These are phyloP conservation scores for Phytophthora nicotianae DNA, from an alignment of 352 stramenopile genomes.

Conservation along the genomic window DNA sequence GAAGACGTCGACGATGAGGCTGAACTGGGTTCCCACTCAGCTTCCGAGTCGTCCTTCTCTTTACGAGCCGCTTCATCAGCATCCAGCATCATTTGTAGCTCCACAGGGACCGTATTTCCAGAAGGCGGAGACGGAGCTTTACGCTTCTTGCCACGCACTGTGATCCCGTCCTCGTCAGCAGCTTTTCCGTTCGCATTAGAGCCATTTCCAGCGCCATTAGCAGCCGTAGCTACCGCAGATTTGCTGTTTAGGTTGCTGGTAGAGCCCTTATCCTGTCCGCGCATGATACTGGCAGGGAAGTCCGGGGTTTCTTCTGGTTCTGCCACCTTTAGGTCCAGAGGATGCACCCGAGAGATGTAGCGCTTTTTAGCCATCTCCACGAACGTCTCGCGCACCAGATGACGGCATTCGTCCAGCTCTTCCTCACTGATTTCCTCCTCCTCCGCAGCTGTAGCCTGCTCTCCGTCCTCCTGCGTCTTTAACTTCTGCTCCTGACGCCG, in stretches of 20 bases:
- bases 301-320: slow-evolving; percentile 65
- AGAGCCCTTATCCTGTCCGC: slow-evolving; percentile 43
- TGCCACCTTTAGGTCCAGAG: slow-evolving; percentile 75
- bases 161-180: slow-evolving; percentile 69
- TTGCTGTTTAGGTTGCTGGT: slow-evolving; percentile 28
- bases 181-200: slow-evolving; percentile 18
- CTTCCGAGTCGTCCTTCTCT: slow-evolving; percentile 58
- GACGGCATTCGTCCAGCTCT: slow-evolving; percentile 74
- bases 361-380: slow-evolving; percentile 91
- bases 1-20: slow-evolving; percentile 31
- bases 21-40: slow-evolving; percentile 59
- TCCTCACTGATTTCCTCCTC: slow-evolving; percentile 72
- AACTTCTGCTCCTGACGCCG: slow-evolving; percentile 43
- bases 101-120: slow-evolving; percentile 67
- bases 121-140: slow-evolving; percentile 30
- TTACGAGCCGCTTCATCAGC: slow-evolving; percentile 61
- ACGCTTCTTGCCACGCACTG: slow-evolving; percentile 77
- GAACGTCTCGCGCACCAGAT: slow-evolving; percentile 66
- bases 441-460: slow-evolving; percentile 15
- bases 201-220: slow-evolving; percentile 17
- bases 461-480: slow-evolving; percentile 20
- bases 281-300: slow-evolving; percentile 67
- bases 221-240: slow-evolving; percentile 18
- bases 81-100: slow-evolving; percentile 88
- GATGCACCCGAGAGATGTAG: slow-evolving; percentile 87